Evolutionary conservation across 176 grass and related monocot species (phyloP), one percentile per base, ranked within the genome.

Genomic region (Carex parvula): DNA sequence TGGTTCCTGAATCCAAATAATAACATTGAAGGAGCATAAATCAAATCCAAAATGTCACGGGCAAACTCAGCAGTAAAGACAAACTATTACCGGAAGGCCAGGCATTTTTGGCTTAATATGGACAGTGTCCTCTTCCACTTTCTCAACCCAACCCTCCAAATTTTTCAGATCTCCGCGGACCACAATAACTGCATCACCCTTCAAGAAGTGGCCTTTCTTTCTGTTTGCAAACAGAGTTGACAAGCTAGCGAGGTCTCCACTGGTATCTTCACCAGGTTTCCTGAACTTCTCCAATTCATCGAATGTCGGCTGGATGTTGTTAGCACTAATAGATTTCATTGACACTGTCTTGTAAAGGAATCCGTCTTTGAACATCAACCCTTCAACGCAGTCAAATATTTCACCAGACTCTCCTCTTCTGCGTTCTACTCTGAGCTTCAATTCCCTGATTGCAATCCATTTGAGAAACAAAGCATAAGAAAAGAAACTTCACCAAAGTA

Each of bases 161-260:
- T 96, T 96, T 89, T 99, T 95, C 1, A 93, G 87, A 84, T 96
- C 97, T 0, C 93, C 97, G 60, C 92, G 92, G 60, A 94, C 54
- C 87, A 95, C 90, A 86, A 99, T 94, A 17, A 99, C 93, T 6
- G 91, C 93, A 60, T 99, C 93, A 84, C 93, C 93, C 87, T 99
- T 99, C 97, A 95, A 92, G 77, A 99, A 99, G 70, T 99, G 97
- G 8, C 97, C 91, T 29, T 99, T 99, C 86, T 99, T 99, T 89
- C 97, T 95, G 66, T 94, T 99, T 77, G 97, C 90, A 89, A 99
- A 99, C 21, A 99, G 83, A 68, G 97, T 96, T 12, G 46, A 50
- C 46, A 50, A 50, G 46, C 46, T 50, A 50, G 46, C 46, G 11
- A 50, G 84, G 64, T 99, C 93, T 64, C 97, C 90, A 85, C 91